Conservation (phyloP, 768 basidiomycete genomes). For the Leucogyrophana mollusca region DNA sequence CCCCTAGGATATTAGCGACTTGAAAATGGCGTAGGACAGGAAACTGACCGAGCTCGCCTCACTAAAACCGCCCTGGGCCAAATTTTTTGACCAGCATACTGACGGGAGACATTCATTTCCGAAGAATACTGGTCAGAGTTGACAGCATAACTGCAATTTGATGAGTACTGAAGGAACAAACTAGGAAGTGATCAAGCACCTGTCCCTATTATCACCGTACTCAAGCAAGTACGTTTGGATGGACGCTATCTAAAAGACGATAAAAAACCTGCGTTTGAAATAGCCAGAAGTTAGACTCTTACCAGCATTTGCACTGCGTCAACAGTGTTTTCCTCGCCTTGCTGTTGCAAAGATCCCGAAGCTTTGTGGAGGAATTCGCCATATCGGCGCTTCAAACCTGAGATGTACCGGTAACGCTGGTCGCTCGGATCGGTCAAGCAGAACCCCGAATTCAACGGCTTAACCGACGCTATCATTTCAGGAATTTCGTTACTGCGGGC, state of each 20-base stretch:
- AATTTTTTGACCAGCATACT: conserved; percentile 66
- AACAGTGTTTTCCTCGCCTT: conserved; percentile 79
- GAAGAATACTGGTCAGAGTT: conserved; percentile 56
- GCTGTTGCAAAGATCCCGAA: conserved; percentile 62
- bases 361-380: conserved; percentile 71
- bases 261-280: neutral
- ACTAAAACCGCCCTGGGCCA: conserved; percentile 77
- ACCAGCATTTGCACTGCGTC: conserved; percentile 79
- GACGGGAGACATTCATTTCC: conserved; percentile 67
- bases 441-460: conserved; percentile 64
- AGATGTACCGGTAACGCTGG: conserved; percentile 61
- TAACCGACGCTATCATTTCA: conserved; percentile 71
- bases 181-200: conserved; percentile 21
- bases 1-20: conserved; percentile 1
- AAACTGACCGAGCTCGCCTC: conserved; percentile 57
- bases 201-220: conserved; percentile 71
- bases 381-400: conserved; percentile 55
- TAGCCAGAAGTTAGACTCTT: conserved; percentile 16
- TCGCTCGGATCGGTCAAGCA: conserved; percentile 65
- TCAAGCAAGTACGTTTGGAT: conserved; percentile 54
- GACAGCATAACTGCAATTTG: conserved; percentile 45
- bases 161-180: neutral
- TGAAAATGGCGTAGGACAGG: conserved; percentile 1
- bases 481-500: conserved; percentile 68
- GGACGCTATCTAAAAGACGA: no score